Evolutionary conservation across 2,329 filamentous ascomycete genomes (phyloP), one percentile per base, ranked within the genome.

Genomic region (Scedosporium aurantiacum): DNA sequence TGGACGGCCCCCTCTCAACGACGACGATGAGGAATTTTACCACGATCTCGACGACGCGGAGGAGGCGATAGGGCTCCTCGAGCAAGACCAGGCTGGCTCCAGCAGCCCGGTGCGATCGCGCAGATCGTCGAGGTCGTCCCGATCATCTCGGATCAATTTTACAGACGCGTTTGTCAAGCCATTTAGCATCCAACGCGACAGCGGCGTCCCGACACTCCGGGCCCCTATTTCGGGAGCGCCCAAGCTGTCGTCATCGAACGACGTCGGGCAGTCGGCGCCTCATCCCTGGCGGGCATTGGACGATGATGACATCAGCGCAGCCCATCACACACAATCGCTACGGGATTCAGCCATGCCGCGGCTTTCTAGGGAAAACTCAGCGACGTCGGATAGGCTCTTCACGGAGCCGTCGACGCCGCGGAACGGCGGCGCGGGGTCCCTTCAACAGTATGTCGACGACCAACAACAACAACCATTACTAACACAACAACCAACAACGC

Each of bases 1-100:
- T 68, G 91, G 91, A 60, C 82, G 92, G 66, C 77, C 82, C 58
- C 76, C 73, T 14, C 75, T 79, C 10, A 81, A 81, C 18, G 50
- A 54, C 12, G 78, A 82, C n/a, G 80, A 84, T 2, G 80, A 84
- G 3, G 83, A 86, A 6, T 18, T 70, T 18, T 80, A 83, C n/a
- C 65, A 69, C 50, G 75, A 74, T 12, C n/a, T 60, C 28, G 82
- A 85, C 54, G 82, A 83, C 41, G 77, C 84, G 16, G 84, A 87
- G 65, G 86, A 87, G 66, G 84, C 82, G 12, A 86, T 87, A 58
- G 80, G 82, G 43, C 78, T 87, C 21, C 70, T 73, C 1, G 73
- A 82, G 50, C 85, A 88, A 68, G 80, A 79, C 65, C 61, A 63
- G 25, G 37, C 60, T 12, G 57, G 50, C 40, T 52, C 62, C 5